phyloP scores from a whole-genome alignment of 176 grass and related monocot species.

The Puccinellia tenuiflora region DNA sequence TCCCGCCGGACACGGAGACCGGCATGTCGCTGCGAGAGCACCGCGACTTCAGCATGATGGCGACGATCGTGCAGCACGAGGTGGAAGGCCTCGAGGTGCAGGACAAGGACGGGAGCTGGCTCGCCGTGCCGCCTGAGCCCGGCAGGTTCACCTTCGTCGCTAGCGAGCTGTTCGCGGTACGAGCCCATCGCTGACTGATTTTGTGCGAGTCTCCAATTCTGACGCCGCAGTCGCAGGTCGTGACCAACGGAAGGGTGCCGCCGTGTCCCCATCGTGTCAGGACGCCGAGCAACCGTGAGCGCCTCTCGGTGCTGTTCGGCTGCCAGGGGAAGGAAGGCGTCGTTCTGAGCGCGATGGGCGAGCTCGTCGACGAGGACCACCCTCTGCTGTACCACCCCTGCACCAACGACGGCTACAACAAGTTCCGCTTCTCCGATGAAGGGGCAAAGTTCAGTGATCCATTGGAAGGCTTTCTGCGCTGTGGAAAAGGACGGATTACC shows the following conservation, averaged over 20 bases:
- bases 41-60: neutral
- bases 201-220: neutral
- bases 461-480: constrained; percentile 13
- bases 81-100: constrained; percentile 37
- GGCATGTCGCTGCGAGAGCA: neutral
- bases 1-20: neutral
- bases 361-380: constrained; percentile 17
- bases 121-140: neutral
- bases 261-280: constrained; percentile 23
- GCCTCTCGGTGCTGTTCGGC: constrained; percentile 3
- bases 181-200: neutral
- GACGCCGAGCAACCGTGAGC: constrained; percentile 34
- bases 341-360: neutral
- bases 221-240: neutral
- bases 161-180: constrained; percentile 14
- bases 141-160: neutral
- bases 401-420: neutral
- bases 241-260: constrained; percentile 24
- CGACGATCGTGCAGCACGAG: constrained; percentile 28
- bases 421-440: constrained; percentile 7
- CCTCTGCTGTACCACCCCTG: constrained; percentile 10
- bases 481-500: neutral
- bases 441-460: neutral
- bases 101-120: constrained; percentile 19
- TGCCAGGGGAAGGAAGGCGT: neutral